These are phyloP conservation scores for Neofusicoccum umdonicola DNA, from an alignment of 2,329 filamentous ascomycete genomes.

Conservation along the genomic window DNA sequence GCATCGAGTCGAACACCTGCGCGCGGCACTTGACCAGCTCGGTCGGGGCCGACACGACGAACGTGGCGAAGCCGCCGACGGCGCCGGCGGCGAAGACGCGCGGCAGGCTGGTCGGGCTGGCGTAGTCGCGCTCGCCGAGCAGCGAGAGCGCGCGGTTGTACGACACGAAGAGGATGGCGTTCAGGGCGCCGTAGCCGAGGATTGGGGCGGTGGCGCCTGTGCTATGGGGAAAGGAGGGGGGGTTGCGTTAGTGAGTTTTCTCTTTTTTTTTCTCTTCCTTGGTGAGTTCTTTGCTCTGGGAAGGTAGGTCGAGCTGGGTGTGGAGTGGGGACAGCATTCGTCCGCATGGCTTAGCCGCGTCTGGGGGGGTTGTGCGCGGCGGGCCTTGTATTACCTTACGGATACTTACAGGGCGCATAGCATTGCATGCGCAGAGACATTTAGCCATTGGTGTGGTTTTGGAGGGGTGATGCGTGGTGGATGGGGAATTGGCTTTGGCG, in stretches of 20 bases:
- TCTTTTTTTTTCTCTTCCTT: not conserved
- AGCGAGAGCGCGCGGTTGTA: constrained; percentile 80
- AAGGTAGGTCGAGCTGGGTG: no score
- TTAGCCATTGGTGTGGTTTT: no score
- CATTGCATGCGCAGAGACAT: no score
- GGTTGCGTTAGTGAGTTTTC: no score
- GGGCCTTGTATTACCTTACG: no score
- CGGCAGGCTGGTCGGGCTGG: constrained; percentile 45
- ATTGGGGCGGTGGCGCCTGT: constrained; percentile 79
- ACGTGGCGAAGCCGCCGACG: constrained; percentile 78
- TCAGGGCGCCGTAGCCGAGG: constrained; percentile 84
- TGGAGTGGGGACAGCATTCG: no score
- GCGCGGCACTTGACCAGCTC: constrained; percentile 89
- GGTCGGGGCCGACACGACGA: constrained; percentile 81
- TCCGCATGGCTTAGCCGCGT: no score
- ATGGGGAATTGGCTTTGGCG: no score
- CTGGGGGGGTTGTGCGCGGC: no score
- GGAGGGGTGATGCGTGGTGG: no score
- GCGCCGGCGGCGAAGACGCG: constrained; percentile 79
- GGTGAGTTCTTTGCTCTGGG: not conserved
- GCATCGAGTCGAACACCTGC: constrained; percentile 55
- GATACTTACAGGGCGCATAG: no score
- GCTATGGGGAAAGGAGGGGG: not conserved
- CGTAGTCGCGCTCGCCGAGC: constrained; percentile 45
- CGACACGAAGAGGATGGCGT: constrained; percentile 82